Conservation (phyloP, 139 green algal genomes). For the Coelastrella sp. region DNA sequence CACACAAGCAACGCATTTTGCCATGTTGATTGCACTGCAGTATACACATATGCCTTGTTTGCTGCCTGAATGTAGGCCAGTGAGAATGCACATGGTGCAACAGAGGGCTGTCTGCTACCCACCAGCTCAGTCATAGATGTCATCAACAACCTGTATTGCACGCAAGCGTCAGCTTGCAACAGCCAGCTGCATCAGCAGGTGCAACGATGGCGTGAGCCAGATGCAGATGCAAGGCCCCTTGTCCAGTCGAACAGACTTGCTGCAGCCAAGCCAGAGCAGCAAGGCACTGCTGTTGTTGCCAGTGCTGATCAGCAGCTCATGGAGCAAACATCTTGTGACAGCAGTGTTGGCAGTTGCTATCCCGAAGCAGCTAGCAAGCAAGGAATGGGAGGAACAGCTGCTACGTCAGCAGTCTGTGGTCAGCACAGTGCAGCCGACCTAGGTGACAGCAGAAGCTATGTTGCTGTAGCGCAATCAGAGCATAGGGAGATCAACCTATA, state of each 20-base stretch:
- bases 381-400: no score
- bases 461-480: no score
- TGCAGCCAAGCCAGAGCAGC: no score
- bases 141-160: slow-evolving; percentile 31
- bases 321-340: neutral
- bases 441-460: no score
- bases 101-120: neutral
- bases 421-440: no score
- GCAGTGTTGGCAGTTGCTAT: slow-evolving; percentile 22
- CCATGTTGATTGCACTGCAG: no score
- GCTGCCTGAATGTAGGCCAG: neutral
- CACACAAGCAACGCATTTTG: no score
- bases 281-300: no score
- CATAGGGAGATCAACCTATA: no score
- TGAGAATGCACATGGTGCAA: neutral
- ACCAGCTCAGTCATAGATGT: slow-evolving; percentile 24
- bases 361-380: no score
- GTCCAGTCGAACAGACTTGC: neutral
- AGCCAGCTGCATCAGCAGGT: neutral
- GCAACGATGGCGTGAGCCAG: slow-evolving; percentile 1
- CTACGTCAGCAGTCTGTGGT: no score
- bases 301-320: neutral
- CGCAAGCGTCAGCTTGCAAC: neutral
- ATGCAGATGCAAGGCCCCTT: neutral
- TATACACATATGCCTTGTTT: neutral